Conservation (phyloP, 768 basidiomycete genomes). For the Suillus tomentosus region DNA sequence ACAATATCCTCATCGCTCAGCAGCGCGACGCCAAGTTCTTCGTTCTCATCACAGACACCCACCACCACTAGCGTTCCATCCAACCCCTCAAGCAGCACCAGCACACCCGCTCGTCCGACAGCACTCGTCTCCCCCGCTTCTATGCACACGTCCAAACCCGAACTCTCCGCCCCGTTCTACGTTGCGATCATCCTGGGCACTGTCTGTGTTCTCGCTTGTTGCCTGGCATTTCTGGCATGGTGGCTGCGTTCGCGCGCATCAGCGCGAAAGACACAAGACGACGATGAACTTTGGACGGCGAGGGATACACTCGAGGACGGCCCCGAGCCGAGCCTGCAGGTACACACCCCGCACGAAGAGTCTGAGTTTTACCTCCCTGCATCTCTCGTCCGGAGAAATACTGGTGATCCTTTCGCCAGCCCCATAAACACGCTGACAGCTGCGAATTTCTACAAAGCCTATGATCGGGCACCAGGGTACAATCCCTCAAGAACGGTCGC, state of each 20-base stretch:
- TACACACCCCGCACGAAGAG: slow-evolving; percentile 14
- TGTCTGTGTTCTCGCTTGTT: slow-evolving; percentile 45
- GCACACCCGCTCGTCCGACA: not conserved
- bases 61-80: not conserved
- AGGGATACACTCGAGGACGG: slow-evolving; percentile 19
- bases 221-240: slow-evolving; percentile 52
- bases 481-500: slow-evolving; percentile 22
- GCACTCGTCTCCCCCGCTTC: slow-evolving; percentile 25
- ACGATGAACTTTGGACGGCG: slow-evolving; percentile 37
- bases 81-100: not conserved
- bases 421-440: slow-evolving; percentile 14
- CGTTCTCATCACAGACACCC: not conserved
- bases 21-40: slow-evolving; percentile 6
- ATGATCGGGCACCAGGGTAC: slow-evolving; percentile 16
- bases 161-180: slow-evolving; percentile 44
- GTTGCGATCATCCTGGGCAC: slow-evolving; percentile 50
- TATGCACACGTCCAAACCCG: slow-evolving; percentile 23
- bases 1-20: slow-evolving; percentile 9
- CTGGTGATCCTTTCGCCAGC: slow-evolving; percentile 22
- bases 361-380: slow-evolving; percentile 27
- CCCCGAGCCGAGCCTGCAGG: slow-evolving; percentile 8
- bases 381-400: slow-evolving; percentile 22
- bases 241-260: slow-evolving; percentile 44
- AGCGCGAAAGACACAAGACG: slow-evolving; percentile 36
- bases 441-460: slow-evolving; percentile 14